Evolutionary conservation across 2,329 filamentous ascomycete species (phyloP).

Genomic region (Sporothrix euskadiensis): DNA sequence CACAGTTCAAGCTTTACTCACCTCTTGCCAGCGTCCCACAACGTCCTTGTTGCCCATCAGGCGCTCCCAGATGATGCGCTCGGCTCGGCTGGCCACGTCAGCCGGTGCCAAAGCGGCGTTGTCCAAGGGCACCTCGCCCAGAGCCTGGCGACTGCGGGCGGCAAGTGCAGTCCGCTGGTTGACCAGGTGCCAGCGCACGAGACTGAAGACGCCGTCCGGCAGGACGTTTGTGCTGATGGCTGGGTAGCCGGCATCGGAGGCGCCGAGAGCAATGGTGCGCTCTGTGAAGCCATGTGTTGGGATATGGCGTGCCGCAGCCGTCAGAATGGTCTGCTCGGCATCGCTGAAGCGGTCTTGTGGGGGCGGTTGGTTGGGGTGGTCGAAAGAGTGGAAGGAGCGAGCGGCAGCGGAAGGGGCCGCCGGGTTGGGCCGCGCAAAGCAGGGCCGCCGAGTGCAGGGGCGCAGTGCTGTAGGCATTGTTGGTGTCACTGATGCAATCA

Average conservation of each 20-base stretch:
- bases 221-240: constrained; percentile 84
- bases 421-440: not conserved
- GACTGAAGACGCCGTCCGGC: constrained; percentile 74
- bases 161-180: constrained; percentile 64
- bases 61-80: constrained; percentile 71
- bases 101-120: constrained; percentile 35
- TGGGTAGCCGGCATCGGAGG: constrained; percentile 79
- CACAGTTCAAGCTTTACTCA: constrained; percentile 44
- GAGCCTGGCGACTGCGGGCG: constrained; percentile 42
- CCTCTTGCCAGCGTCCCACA: constrained; percentile 82
- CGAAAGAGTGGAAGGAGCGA: constrained; percentile 69
- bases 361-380: constrained; percentile 67
- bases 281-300: constrained; percentile 80
- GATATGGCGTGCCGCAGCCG: constrained; percentile 76
- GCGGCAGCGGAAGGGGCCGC: constrained; percentile 20
- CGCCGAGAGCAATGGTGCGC: constrained; percentile 71
- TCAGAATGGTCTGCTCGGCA: constrained; percentile 74
- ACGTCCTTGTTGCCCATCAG: constrained; percentile 72
- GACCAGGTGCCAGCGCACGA: constrained; percentile 76
- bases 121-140: constrained; percentile 36
- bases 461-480: not conserved
- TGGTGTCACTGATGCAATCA: not conserved
- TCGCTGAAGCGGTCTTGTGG: constrained; percentile 63
- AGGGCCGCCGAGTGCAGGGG: not conserved
- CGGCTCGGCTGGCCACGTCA: constrained; percentile 63